Evolutionary conservation across 2,329 filamentous ascomycete genomes (phyloP).

Genomic region (Huntiella savannae): DNA sequence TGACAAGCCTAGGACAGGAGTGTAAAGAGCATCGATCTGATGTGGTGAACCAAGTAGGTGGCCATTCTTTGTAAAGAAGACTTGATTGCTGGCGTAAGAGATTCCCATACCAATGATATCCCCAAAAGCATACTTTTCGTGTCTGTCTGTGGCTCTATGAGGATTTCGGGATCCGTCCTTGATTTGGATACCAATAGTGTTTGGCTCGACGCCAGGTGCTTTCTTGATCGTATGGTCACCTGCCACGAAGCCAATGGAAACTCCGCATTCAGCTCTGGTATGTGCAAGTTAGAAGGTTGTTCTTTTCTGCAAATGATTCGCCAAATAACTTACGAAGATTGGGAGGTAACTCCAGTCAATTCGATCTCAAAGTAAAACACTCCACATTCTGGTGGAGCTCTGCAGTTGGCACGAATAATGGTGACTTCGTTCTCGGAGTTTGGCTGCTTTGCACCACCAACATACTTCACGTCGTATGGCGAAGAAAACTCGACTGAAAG

Average conservation of each 20-base stretch:
- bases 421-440: slow-evolving; percentile 50
- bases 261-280: not conserved
- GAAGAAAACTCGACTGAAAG: slow-evolving; percentile 33
- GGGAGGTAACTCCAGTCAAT: not conserved
- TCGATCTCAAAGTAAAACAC: slow-evolving; percentile 82
- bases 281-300: not conserved
- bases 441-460: slow-evolving; percentile 22
- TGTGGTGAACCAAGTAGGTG: slow-evolving; percentile 44
- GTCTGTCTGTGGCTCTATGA: too few species aligned
- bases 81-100: slow-evolving; percentile 42
- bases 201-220: slow-evolving; percentile 46
- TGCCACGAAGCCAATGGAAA: slow-evolving; percentile 32
- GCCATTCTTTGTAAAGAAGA: slow-evolving; percentile 54
- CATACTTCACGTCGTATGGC: slow-evolving; percentile 40
- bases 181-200: slow-evolving; percentile 51
- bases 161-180: slow-evolving; percentile 32
- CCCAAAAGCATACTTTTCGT: slow-evolving; percentile 30
- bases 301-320: not conserved
- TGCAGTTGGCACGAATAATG: slow-evolving; percentile 62
- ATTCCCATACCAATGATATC: slow-evolving; percentile 47
- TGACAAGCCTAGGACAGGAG: slow-evolving; percentile 46
- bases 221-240: too few species aligned
- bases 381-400: slow-evolving; percentile 76
- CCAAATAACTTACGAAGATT: slow-evolving; percentile 23
- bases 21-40: slow-evolving; percentile 45